These are phyloP conservation scores for Colletotrichum filicis DNA, from an alignment of 2,329 filamentous ascomycete genomes.

Conservation along the genomic window DNA sequence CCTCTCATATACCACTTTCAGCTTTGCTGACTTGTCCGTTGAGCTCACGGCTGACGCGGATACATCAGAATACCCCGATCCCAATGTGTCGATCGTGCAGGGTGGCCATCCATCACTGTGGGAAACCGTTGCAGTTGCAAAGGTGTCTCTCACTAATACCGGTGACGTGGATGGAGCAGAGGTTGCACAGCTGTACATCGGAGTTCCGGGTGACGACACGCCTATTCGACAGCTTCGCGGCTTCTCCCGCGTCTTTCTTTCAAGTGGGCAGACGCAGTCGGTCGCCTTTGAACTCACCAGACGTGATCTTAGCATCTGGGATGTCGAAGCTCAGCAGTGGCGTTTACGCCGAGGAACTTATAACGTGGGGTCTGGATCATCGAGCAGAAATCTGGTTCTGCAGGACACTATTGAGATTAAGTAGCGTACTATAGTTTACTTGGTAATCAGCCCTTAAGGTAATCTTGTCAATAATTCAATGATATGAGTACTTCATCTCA, in stretches of 20 bases:
- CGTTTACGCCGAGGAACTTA: slow-evolving; percentile 58
- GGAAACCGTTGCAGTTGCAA: slow-evolving; percentile 54
- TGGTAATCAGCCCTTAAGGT: neutral
- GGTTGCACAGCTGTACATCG: slow-evolving; percentile 61
- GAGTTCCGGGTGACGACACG: slow-evolving; percentile 49
- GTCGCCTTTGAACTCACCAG: slow-evolving; percentile 66
- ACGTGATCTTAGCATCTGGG: slow-evolving; percentile 75
- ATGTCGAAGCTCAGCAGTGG: slow-evolving; percentile 71
- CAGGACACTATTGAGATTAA: slow-evolving; percentile 50
- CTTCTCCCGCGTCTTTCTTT: slow-evolving; percentile 52
- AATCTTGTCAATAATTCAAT: no score
- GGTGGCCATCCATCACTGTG: slow-evolving; percentile 61
- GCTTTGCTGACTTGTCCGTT: slow-evolving; percentile 55
- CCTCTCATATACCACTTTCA: slow-evolving; percentile 65
- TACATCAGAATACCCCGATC: slow-evolving; percentile 51
- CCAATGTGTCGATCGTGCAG: slow-evolving; percentile 50
- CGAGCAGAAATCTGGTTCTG: slow-evolving; percentile 57
- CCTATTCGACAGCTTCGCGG: slow-evolving; percentile 72
- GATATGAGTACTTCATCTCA: no score
- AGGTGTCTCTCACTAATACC: slow-evolving; percentile 53
- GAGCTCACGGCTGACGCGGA: slow-evolving; percentile 40
- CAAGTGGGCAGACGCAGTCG: slow-evolving; percentile 40
- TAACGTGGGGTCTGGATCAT: slow-evolving; percentile 57
- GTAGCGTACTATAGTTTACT: neutral
- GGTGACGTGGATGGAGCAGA: slow-evolving; percentile 56